Conservation (phyloP, 2,329 filamentous ascomycete species). For the Diplocarpon mali region DNA sequence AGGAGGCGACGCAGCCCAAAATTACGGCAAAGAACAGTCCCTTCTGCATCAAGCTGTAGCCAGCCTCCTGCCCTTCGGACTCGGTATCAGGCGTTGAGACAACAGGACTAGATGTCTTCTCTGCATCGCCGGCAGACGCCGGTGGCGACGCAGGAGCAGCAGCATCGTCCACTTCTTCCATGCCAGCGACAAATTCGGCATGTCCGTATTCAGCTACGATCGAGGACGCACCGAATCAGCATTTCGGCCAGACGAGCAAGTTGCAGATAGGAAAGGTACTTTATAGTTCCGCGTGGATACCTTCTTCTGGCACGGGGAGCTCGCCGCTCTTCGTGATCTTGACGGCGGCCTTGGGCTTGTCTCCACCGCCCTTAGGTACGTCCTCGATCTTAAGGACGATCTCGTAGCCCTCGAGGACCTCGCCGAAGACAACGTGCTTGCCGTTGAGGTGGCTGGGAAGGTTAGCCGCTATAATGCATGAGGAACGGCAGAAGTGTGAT, state of each 20-base stretch:
- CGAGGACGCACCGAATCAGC: constrained; percentile 24
- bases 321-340: constrained; percentile 79
- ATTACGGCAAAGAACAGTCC: constrained; percentile 39
- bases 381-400: constrained; percentile 71
- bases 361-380: constrained; percentile 49
- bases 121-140: constrained; percentile 6
- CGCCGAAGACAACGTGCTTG: constrained; percentile 77
- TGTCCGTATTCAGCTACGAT: constrained; percentile 24
- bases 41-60: constrained; percentile 38
- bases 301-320: constrained; percentile 74
- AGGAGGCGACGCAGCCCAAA: constrained; percentile 34
- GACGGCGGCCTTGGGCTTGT: constrained; percentile 58
- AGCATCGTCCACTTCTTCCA: constrained; percentile 19
- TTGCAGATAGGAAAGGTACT: constrained; percentile 25
- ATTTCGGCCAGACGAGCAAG: constrained; percentile 16
- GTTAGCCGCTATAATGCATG: not conserved
- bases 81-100: constrained; percentile 14
- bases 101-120: constrained; percentile 12
- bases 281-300: constrained; percentile 87
- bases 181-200: constrained; percentile 25
- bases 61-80: constrained; percentile 18
- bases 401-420: constrained; percentile 79
- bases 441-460: constrained; percentile 63
- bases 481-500: not conserved
- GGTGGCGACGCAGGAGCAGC: constrained; percentile 11